Evolutionary conservation across 306 rosid species (phyloP).

Genomic region (Fagus crenata): DNA sequence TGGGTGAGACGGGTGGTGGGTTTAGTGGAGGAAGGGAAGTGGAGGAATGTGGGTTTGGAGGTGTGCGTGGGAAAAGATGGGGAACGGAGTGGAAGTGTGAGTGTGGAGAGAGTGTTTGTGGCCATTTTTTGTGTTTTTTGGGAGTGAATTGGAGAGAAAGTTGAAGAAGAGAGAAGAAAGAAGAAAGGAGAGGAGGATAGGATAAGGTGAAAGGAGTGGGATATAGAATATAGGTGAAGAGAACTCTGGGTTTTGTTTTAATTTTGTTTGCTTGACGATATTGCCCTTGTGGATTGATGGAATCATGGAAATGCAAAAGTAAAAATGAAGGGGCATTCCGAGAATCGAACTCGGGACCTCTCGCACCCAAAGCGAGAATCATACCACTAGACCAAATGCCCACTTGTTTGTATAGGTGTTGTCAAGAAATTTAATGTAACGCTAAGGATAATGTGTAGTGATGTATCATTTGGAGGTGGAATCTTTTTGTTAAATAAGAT

Average conservation of each 20-base stretch:
- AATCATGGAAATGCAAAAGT: too few relatives aligned
- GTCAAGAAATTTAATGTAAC: too few relatives aligned
- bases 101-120: constrained; percentile 49
- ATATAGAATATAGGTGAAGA: background rate
- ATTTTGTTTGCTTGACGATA: background rate
- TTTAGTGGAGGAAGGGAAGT: constrained; percentile 36
- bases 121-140: constrained; percentile 41
- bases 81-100: constrained; percentile 45
- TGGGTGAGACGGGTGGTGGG: constrained; percentile 47
- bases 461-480: too few relatives aligned
- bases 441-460: too few relatives aligned
- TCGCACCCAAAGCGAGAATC: constrained; percentile 78
- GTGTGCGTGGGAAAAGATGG: constrained; percentile 43
- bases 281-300: constrained; percentile 15
- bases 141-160: background rate
- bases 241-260: background rate
- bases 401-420: background rate
- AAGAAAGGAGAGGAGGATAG: constrained; percentile 12
- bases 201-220: constrained; percentile 34
- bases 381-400: constrained; percentile 73
- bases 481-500: too few relatives aligned
- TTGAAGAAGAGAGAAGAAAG: background rate
- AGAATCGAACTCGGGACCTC: constrained; percentile 75
- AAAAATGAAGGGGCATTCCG: constrained; percentile 47
- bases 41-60: constrained; percentile 38